Percentiles rank a stretch among this genome's conserved stretches.
Evolutionary conservation across 257 asterid genomes (phyloP).

Genomic region (Capsicum rhomboideum): DNA sequence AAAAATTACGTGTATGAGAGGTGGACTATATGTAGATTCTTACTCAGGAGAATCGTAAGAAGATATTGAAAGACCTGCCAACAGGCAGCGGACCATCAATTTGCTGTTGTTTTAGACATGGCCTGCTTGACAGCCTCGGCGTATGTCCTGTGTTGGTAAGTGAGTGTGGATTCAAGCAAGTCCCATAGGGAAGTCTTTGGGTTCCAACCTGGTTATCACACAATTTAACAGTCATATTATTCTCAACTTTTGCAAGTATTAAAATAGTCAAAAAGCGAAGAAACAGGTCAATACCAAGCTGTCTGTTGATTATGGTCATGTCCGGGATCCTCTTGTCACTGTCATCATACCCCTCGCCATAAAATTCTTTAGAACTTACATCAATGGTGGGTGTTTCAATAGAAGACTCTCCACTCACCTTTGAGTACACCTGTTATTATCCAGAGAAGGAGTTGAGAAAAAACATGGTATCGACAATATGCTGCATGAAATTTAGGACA

Average conservation of each 20-base stretch:
- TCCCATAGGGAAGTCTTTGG: slow-evolving; percentile 69
- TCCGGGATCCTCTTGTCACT: slow-evolving; percentile 97
- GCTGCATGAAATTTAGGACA: not conserved
- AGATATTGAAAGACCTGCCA: slow-evolving; percentile 7
- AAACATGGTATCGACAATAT: not conserved
- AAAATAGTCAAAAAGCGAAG: not conserved
- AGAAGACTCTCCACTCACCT: slow-evolving; percentile 76
- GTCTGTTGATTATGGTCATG: slow-evolving; percentile 87
- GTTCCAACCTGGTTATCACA: slow-evolving; percentile 43
- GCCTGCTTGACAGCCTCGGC: slow-evolving; percentile 69
- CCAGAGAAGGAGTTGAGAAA: not conserved
- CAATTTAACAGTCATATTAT: not conserved
- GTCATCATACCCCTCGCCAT: slow-evolving; percentile 95
- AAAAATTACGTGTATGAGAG: not conserved
- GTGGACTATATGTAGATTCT: not conserved
- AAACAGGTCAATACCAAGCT: slow-evolving; percentile 49
- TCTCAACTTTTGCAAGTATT: not conserved
- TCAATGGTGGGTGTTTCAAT: slow-evolving; percentile 69
- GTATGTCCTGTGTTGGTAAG: slow-evolving; percentile 67
- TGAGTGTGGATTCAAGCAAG: slow-evolving; percentile 65
- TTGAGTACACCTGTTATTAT: slow-evolving; percentile 52
- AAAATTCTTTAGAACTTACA: slow-evolving; percentile 82
- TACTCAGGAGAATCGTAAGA: slow-evolving; percentile 8
- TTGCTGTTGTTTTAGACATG: slow-evolving; percentile 47
- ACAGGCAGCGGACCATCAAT: slow-evolving; percentile 13